phyloP scores from a whole-genome alignment of 306 rosid species.

The Fragaria vesca region DNA sequence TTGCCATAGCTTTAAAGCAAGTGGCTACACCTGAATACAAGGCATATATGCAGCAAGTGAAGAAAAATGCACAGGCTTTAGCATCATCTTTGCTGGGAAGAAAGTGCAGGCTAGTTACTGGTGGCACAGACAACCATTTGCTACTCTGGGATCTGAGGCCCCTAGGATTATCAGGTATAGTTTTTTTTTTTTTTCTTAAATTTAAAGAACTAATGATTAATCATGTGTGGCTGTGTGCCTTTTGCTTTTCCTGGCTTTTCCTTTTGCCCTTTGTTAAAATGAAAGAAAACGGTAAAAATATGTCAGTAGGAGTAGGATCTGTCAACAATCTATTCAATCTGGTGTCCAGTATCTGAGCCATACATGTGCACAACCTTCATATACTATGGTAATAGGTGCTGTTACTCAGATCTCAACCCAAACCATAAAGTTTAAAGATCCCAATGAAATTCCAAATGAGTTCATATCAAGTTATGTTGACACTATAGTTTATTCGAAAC shows the following conservation, averaged over 20 bases:
- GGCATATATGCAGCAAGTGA: constrained; percentile 94
- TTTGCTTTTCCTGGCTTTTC: not conserved
- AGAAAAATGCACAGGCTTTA: constrained; percentile 85
- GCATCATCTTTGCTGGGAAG: constrained; percentile 76
- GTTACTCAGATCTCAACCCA: not conserved
- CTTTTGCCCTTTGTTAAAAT: not conserved
- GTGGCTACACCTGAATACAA: constrained; percentile 80
- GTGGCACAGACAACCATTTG: constrained; percentile 96
- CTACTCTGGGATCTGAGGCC: constrained; percentile 96
- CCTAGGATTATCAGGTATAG: constrained; percentile 79
- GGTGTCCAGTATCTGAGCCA: not conserved
- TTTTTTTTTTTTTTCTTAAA: too few relatives aligned
- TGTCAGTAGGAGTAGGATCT: too few relatives aligned
- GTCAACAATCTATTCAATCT: not conserved
- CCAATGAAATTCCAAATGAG: not conserved
- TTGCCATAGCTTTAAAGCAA: constrained; percentile 92
- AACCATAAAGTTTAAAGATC: not conserved
- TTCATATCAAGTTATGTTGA: not conserved
- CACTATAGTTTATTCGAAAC: not conserved
- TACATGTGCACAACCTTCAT: not conserved
- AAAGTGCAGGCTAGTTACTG: constrained; percentile 79
- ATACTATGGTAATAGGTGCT: not conserved
- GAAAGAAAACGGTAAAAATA: not conserved
- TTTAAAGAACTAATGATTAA: not conserved
- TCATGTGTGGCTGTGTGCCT: not conserved